phyloP scores from a whole-genome alignment of 305 asterid species.

The Lippia alba region DNA sequence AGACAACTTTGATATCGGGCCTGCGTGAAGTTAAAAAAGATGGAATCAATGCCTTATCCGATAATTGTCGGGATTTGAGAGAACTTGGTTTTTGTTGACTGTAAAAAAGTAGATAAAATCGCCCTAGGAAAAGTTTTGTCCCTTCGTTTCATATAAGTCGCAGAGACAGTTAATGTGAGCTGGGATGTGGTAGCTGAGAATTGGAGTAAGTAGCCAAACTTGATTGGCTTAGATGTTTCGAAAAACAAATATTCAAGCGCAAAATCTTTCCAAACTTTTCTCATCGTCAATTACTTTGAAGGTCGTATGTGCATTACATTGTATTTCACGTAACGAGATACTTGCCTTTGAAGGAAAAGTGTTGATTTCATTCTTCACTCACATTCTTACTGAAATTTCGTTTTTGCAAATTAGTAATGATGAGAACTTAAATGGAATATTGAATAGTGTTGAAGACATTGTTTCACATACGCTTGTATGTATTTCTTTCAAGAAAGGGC shows the following conservation, averaged over 20 bases:
- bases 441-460: slow-evolving; percentile 88
- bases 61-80: slow-evolving; percentile 58
- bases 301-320: slow-evolving; percentile 78
- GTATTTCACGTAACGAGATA: slow-evolving; percentile 70
- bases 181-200: slow-evolving; percentile 67
- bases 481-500: slow-evolving; percentile 92
- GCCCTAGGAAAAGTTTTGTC: slow-evolving; percentile 70
- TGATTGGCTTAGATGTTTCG: slow-evolving; percentile 86
- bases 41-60: slow-evolving; percentile 82
- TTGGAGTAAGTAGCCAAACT: slow-evolving; percentile 75
- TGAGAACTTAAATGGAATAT: slow-evolving; percentile 53
- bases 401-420: too few species aligned
- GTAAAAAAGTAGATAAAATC: slow-evolving; percentile 69
- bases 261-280: slow-evolving; percentile 59
- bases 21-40: slow-evolving; percentile 72
- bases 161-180: slow-evolving; percentile 68
- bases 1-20: slow-evolving; percentile 79
- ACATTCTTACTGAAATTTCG: slow-evolving; percentile 69
- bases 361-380: slow-evolving; percentile 64
- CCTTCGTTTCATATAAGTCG: slow-evolving; percentile 77
- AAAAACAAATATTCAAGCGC: slow-evolving; percentile 74
- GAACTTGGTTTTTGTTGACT: slow-evolving; percentile 87
- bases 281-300: slow-evolving; percentile 67
- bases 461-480: too few species aligned
- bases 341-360: slow-evolving; percentile 74